Percentiles rank a stretch among this genome's conserved stretches.
Conservation (phyloP, 768 basidiomycete species). For the Tylopilus intermedius region DNA sequence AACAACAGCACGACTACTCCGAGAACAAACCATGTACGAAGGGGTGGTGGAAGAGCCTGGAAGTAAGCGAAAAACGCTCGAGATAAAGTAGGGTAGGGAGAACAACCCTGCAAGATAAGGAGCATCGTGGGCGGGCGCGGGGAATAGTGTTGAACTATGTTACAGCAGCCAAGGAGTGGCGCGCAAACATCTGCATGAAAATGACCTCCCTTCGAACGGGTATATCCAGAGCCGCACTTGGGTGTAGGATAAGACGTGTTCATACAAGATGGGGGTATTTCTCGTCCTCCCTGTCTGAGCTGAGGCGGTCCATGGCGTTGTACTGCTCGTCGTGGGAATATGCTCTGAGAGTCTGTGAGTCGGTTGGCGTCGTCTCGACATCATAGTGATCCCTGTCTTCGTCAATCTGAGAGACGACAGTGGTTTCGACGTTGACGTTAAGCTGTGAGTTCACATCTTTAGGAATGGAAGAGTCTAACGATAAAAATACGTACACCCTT, state of each 20-base stretch:
- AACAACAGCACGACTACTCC: neutral
- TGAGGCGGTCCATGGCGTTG: neutral
- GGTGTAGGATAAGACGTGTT: neutral
- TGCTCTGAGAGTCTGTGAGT: neutral
- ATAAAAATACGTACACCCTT: conserved; percentile 19
- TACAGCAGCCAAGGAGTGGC: conserved; percentile 6
- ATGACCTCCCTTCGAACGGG: neutral
- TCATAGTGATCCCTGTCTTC: conserved; percentile 22
- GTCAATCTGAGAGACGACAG: conserved; percentile 30
- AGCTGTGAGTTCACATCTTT: conserved; percentile 10
- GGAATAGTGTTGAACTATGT: conserved; percentile 3
- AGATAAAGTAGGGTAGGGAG: neutral
- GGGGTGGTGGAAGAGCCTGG: neutral
- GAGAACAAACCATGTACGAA: neutral
- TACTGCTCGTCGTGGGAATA: neutral
- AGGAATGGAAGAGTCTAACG: neutral
- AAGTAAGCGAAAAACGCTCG: neutral
- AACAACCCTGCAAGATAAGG: neutral
- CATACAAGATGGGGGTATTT: neutral
- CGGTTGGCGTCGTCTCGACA: conserved; percentile 13
- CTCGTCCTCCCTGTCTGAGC: neutral
- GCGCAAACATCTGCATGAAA: neutral
- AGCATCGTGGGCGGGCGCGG: neutral
- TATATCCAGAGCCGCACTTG: conserved; percentile 7
- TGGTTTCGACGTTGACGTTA: conserved; percentile 33